A percentile compares a stretch with the other conserved stretches of the same genome.
Evolutionary conservation across 306 rosid species (phyloP).

Genomic region (Dalbergia cultrata): DNA sequence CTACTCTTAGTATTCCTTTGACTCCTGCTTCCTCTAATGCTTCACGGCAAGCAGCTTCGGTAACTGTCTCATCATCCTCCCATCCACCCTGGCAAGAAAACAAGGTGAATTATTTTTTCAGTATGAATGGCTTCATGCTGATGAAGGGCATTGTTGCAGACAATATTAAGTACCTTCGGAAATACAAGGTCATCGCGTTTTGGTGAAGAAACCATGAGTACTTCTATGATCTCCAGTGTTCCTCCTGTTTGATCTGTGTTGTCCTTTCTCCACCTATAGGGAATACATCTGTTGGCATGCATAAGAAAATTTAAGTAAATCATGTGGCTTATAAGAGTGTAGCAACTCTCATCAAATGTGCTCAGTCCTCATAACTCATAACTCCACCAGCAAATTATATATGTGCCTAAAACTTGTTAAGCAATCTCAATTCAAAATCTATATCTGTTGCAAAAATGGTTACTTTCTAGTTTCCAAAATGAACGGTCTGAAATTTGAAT

Average conservation of each 20-base stretch:
- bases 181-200: slow-evolving; percentile 83
- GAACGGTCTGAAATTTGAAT: slow-evolving; percentile 9
- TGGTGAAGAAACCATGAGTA: slow-evolving; percentile 92
- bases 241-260: slow-evolving; percentile 43
- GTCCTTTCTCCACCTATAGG: slow-evolving; percentile 67
- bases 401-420: slow-evolving; percentile 19
- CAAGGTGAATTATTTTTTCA: slow-evolving; percentile 22
- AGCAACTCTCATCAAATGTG: slow-evolving; percentile 20
- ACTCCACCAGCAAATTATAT: slow-evolving; percentile 16
- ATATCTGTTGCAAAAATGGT: background rate
- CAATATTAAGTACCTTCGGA: slow-evolving; percentile 73
- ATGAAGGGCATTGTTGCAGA: slow-evolving; percentile 24
- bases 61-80: slow-evolving; percentile 88
- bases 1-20: slow-evolving; percentile 74
- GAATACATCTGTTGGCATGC: slow-evolving; percentile 74
- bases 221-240: slow-evolving; percentile 62
- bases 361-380: background rate
- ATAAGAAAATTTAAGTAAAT: slow-evolving; percentile 26
- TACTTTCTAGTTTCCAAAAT: slow-evolving; percentile 14
- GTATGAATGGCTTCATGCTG: slow-evolving; percentile 26
- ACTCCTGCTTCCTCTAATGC: slow-evolving; percentile 94
- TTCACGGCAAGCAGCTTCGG: slow-evolving; percentile 90
- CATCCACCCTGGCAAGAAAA: slow-evolving; percentile 78
- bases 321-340: background rate
- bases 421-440: slow-evolving; percentile 25